A percentile compares a stretch with the other conserved stretches of the same genome.
These are phyloP conservation scores for Clohesyomyces aquaticus DNA, from an alignment of 495 filamentous ascomycete genomes.

Conservation along the genomic window DNA sequence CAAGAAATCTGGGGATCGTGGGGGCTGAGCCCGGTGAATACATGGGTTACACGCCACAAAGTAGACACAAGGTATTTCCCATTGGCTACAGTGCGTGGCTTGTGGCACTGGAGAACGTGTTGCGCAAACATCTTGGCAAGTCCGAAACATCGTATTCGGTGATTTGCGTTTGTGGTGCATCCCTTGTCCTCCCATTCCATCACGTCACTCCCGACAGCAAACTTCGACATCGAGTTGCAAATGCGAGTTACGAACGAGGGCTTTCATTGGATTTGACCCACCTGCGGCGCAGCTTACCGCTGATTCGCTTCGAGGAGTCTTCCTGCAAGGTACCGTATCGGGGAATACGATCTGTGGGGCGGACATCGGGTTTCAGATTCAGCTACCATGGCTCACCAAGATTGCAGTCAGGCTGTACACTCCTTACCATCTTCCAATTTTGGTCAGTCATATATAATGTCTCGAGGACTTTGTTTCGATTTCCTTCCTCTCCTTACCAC, in stretches of 20 bases:
- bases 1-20: slow-evolving; percentile 2
- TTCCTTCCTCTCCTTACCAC: slow-evolving; percentile 4
- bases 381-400: slow-evolving; percentile 24
- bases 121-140: slow-evolving; percentile 20
- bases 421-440: not conserved
- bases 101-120: not conserved
- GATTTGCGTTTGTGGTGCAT: slow-evolving; percentile 5
- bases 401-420: not conserved
- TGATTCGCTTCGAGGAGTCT: not conserved
- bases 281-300: not conserved
- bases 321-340: not conserved
- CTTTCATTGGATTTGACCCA: not conserved
- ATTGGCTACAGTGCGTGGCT: slow-evolving; percentile 12
- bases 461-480: not conserved
- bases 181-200: not conserved
- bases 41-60: slow-evolving; percentile 14
- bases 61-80: not conserved
- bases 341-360: not conserved
- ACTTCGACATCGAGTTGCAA: slow-evolving; percentile 2
- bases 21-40: slow-evolving; percentile 20
- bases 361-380: slow-evolving; percentile 3
- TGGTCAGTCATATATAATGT: slow-evolving; percentile 8
- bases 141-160: slow-evolving; percentile 33
- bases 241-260: slow-evolving; percentile 24
- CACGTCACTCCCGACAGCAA: not conserved